A percentile compares a stretch with the other conserved stretches of the same genome.
These are phyloP conservation scores for Liquidambar formosana DNA, from an alignment of 164 flowering plant genomes.

Conservation along the genomic window DNA sequence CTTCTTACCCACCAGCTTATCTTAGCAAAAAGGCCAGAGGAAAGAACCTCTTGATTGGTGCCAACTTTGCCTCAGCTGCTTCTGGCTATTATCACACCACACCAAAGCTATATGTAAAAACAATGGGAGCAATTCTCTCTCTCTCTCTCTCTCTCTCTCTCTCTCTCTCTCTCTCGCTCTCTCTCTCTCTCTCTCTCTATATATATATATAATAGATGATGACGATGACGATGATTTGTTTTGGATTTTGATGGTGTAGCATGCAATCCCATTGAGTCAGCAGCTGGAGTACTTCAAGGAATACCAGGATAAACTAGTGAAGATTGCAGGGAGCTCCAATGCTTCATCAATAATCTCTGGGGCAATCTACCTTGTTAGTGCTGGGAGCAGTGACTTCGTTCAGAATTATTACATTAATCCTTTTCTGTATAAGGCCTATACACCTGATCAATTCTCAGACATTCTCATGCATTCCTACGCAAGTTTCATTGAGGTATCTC, in stretches of 20 bases:
- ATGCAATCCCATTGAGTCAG: constrained; percentile 44
- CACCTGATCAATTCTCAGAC: constrained; percentile 57
- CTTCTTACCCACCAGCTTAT: constrained; percentile 59
- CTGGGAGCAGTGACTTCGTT: constrained; percentile 64
- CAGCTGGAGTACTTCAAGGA: constrained; percentile 58
- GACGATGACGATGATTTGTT: too few relatives aligned
- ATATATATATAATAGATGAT: neutral
- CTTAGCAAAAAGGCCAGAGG: constrained; percentile 50
- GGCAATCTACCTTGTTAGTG: constrained; percentile 44
- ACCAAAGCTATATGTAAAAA: constrained; percentile 52
- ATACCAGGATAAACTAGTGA: constrained; percentile 40
- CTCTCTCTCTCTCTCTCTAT: neutral
- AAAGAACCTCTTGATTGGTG: constrained; percentile 52
- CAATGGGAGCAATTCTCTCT: neutral
- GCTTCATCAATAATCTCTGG: constrained; percentile 46
- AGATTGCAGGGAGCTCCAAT: constrained; percentile 43
- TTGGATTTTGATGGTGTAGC: constrained; percentile 22
- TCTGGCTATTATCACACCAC: constrained; percentile 62
- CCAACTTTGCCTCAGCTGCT: constrained; percentile 70
- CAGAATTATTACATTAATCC: constrained; percentile 70
- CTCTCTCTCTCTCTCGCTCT: neutral
- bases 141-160: neutral
- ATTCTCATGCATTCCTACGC: constrained; percentile 42
- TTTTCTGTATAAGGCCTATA: constrained; percentile 42
- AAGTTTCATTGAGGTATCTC: constrained; percentile 44